A percentile compares a stretch with the other conserved stretches of the same genome.
These are phyloP conservation scores for Coemansia sp. DNA, from an alignment of 192 early-diverging fungal species.

Conservation along the genomic window DNA sequence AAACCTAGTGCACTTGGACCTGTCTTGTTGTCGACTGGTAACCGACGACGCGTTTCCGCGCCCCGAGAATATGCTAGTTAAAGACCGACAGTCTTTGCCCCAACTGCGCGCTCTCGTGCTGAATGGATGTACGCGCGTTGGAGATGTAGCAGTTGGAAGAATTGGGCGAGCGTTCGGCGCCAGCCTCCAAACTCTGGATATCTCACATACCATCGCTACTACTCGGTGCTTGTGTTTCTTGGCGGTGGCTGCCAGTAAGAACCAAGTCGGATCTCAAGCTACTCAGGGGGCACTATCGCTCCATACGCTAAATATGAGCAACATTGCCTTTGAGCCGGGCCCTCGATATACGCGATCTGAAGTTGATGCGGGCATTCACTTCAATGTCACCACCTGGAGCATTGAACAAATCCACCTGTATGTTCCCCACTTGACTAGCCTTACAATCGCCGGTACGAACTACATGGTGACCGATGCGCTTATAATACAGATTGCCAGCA, in stretches of 20 bases:
- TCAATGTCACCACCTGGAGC: neutral
- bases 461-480: constrained; percentile 24
- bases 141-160: constrained; percentile 11
- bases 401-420: constrained; percentile 12
- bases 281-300: neutral
- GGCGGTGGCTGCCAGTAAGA: neutral
- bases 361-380: neutral
- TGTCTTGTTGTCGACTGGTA: constrained; percentile 24
- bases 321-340: constrained; percentile 12
- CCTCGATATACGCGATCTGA: neutral
- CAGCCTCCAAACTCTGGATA: constrained; percentile 15
- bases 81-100: constrained; percentile 13
- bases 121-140: constrained; percentile 12
- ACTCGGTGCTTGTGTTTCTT: constrained; percentile 1
- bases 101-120: constrained; percentile 19
- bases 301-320: constrained; percentile 7
- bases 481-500: constrained; percentile 14
- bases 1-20: constrained; percentile 20
- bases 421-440: constrained; percentile 16
- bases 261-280: neutral
- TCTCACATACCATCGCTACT: constrained; percentile 7
- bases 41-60: constrained; percentile 34
- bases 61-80: neutral
- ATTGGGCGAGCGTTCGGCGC: constrained; percentile 23
- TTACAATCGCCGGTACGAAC: constrained; percentile 27